Conservation (phyloP, 305 asterid species). For the Fraxinus sp. region DNA sequence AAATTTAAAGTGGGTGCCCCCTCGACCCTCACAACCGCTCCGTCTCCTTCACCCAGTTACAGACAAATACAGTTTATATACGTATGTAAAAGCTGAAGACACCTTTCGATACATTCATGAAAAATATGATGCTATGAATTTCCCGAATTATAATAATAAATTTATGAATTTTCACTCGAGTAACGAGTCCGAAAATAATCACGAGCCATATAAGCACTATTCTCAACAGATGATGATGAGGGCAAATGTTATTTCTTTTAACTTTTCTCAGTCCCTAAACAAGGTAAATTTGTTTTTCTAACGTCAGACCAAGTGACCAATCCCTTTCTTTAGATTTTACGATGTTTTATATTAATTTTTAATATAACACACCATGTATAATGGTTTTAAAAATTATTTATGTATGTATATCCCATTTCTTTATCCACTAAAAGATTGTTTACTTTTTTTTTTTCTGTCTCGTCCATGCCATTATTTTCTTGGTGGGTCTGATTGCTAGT, state of each 20-base stretch:
- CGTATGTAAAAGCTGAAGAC: not conserved
- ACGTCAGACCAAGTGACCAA: not conserved
- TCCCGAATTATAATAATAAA: not conserved
- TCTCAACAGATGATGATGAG: not conserved
- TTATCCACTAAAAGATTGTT: constrained; percentile 35
- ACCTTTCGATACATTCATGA: not conserved
- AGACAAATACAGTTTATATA: constrained; percentile 31
- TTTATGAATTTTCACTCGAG: not conserved
- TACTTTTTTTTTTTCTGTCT: constrained; percentile 2
- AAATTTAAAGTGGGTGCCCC: constrained; percentile 3
- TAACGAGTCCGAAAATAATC: not conserved
- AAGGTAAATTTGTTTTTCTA: not conserved
- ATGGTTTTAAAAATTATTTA: not conserved
- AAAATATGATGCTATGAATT: not conserved
- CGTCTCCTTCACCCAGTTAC: not conserved
- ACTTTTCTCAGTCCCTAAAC: not conserved
- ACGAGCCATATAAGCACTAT: not conserved
- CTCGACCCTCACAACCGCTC: not conserved
- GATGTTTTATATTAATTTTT: not conserved
- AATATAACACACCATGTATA: not conserved
- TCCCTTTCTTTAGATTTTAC: not conserved
- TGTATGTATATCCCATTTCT: not conserved
- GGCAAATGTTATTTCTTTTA: not conserved
- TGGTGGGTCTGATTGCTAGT: constrained; percentile 41
- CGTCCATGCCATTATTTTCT: constrained; percentile 27